Conservation (phyloP, 805 yeast species). For the Zygosaccharomyces bailii region DNA sequence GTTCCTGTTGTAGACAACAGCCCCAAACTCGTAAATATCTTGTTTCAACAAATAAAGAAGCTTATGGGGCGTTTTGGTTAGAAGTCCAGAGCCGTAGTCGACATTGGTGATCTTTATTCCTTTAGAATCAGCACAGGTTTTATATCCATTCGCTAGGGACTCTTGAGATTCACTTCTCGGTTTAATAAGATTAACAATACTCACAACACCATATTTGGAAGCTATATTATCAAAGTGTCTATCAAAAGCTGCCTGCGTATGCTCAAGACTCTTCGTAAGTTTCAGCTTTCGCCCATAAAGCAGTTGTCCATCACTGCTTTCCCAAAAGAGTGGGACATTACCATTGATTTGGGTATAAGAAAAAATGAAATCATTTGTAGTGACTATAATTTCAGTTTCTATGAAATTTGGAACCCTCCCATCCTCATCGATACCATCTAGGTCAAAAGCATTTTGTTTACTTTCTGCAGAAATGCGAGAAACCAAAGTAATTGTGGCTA, state of each 20-base stretch:
- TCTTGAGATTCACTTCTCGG: constrained; percentile 67
- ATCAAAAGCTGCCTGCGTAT: constrained; percentile 82
- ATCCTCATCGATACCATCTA: constrained; percentile 85
- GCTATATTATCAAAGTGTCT: constrained; percentile 71
- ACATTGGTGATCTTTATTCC: constrained; percentile 38
- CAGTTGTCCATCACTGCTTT: constrained; percentile 65
- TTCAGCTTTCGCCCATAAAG: constrained; percentile 76
- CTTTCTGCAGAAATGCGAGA: constrained; percentile 88
- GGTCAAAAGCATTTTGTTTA: constrained; percentile 82
- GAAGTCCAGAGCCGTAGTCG: constrained; percentile 37
- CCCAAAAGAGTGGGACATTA: constrained; percentile 93
- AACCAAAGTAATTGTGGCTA: constrained; percentile 60
- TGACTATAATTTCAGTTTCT: constrained; percentile 79
- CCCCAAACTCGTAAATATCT: constrained; percentile 77
- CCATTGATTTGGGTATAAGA: constrained; percentile 87
- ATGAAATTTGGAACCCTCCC: constrained; percentile 91
- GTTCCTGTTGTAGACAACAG: constrained; percentile 66
- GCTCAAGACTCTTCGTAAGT: constrained; percentile 73
- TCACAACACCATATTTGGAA: constrained; percentile 78
- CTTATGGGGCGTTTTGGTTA: constrained; percentile 38
- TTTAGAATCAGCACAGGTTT: constrained; percentile 44
- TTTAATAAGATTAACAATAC: constrained; percentile 68
- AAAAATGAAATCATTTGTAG: constrained; percentile 48
- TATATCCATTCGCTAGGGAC: constrained; percentile 59
- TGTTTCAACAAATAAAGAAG: constrained; percentile 54